phyloP scores from a whole-genome alignment of 139 green algal species.

The Chlorella sp. region DNA sequence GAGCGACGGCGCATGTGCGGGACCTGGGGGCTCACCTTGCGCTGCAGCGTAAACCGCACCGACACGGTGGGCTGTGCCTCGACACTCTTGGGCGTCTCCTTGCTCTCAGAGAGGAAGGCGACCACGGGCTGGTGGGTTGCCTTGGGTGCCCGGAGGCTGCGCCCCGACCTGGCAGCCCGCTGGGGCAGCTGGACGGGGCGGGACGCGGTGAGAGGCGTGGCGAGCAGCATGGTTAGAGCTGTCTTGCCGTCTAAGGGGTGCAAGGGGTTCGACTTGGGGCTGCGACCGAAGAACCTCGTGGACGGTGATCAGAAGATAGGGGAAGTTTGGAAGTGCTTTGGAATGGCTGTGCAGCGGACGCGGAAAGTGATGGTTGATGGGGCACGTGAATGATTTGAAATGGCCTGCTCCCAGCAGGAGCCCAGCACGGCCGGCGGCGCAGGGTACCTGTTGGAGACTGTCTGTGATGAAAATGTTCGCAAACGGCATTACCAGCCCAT shows the following conservation, averaged over 20 bases:
- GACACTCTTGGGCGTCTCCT: neutral
- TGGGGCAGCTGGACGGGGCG: neutral
- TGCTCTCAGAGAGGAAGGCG: neutral
- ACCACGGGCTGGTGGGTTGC: neutral
- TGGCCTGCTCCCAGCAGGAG: too few relatives aligned
- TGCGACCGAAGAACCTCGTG: too few relatives aligned
- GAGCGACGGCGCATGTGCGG: neutral
- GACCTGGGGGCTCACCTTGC: neutral
- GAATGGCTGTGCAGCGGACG: too few relatives aligned
- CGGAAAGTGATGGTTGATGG: too few relatives aligned
- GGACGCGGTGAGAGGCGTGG: neutral
- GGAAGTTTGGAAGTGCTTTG: too few relatives aligned
- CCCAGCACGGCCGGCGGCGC: too few relatives aligned
- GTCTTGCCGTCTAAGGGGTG: neutral
- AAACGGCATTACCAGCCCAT: too few relatives aligned
- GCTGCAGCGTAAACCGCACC: neutral
- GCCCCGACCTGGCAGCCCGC: neutral
- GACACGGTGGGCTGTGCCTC: neutral
- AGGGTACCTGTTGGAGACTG: too few relatives aligned
- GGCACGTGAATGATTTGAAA: too few relatives aligned
- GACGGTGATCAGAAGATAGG: too few relatives aligned
- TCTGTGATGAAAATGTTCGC: too few relatives aligned
- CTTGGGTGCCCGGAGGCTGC: neutral
- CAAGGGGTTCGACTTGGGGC: too few relatives aligned
- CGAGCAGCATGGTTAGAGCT: neutral